Evolutionary conservation across 495 filamentous ascomycete genomes (phyloP).

Genomic region (Annulohypoxylon nitens): DNA sequence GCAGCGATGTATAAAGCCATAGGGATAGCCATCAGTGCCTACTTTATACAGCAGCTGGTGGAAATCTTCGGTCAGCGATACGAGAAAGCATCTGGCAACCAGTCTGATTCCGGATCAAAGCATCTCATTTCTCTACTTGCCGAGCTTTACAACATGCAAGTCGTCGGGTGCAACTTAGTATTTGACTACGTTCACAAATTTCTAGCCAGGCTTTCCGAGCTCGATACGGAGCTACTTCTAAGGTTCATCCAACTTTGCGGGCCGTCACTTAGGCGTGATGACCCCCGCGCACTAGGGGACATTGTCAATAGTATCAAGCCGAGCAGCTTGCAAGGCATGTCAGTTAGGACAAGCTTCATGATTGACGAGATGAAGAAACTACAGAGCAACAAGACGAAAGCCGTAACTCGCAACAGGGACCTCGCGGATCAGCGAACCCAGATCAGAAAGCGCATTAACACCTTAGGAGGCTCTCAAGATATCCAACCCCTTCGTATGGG

Average conservation of each 20-base stretch:
- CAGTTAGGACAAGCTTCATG: slow-evolving; percentile 96
- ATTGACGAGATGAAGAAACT: slow-evolving; percentile 94
- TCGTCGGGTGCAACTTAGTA: slow-evolving; percentile 82
- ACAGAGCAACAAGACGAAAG: slow-evolving; percentile 92
- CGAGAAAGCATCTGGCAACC: slow-evolving; percentile 57
- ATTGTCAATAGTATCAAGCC: slow-evolving; percentile 85
- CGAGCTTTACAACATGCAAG: slow-evolving; percentile 90
- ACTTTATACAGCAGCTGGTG: slow-evolving; percentile 81
- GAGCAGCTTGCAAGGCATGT: slow-evolving; percentile 75
- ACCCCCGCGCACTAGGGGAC: slow-evolving; percentile 90
- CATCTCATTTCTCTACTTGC: slow-evolving; percentile 86
- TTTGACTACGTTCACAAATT: slow-evolving; percentile 91
- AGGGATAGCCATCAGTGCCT: slow-evolving; percentile 88
- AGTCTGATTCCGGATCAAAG: slow-evolving; percentile 54
- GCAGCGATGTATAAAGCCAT: slow-evolving; percentile 87
- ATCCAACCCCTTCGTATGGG: slow-evolving; percentile 81
- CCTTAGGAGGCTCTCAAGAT: slow-evolving; percentile 44
- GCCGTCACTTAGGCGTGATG: slow-evolving; percentile 86
- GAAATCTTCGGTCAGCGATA: slow-evolving; percentile 74
- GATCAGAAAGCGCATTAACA: slow-evolving; percentile 46
- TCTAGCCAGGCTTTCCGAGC: slow-evolving; percentile 79
- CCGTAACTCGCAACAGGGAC: slow-evolving; percentile 61
- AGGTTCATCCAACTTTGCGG: slow-evolving; percentile 85
- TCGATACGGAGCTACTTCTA: slow-evolving; percentile 92
- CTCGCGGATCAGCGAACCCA: slow-evolving; percentile 48